These are phyloP conservation scores for Melastoma malabathricum DNA, from an alignment of 345 rosid species.

Conservation along the genomic window DNA sequence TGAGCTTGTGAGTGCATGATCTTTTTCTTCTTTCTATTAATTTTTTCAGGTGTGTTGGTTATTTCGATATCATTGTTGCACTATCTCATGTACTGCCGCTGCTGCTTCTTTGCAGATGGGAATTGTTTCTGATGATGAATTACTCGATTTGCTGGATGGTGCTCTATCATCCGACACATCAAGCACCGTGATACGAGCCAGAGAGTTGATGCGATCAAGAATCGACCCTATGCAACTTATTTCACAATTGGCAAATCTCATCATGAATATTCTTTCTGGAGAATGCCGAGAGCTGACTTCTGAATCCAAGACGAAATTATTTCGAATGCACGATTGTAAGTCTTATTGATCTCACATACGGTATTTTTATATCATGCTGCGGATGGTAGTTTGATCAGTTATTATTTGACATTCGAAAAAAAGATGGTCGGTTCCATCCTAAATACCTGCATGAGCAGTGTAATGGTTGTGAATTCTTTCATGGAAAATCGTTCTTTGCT, in stretches of 20 bases:
- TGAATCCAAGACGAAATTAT: slow-evolving; percentile 44
- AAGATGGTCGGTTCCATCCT: too few relatives aligned
- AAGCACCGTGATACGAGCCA: slow-evolving; percentile 77
- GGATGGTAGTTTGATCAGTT: neutral
- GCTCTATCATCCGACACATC: slow-evolving; percentile 91
- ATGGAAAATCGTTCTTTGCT: neutral
- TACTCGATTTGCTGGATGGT: slow-evolving; percentile 80
- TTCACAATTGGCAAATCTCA: slow-evolving; percentile 85
- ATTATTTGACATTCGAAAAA: neutral
- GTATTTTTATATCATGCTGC: neutral
- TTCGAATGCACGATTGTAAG: slow-evolving; percentile 51
- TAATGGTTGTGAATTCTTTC: neutral
- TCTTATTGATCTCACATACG: neutral
- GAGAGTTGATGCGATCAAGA: slow-evolving; percentile 88
- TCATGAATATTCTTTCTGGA: slow-evolving; percentile 81
- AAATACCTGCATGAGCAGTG: too few relatives aligned
- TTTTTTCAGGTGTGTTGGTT: neutral
- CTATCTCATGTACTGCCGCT: neutral
- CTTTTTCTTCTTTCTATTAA: slow-evolving; percentile 3
- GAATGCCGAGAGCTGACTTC: slow-evolving; percentile 49
- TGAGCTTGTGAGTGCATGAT: slow-evolving; percentile 60
- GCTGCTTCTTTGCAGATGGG: slow-evolving; percentile 49
- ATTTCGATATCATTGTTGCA: slow-evolving; percentile 7
- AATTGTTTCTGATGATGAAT: slow-evolving; percentile 84
- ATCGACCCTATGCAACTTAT: slow-evolving; percentile 91